A percentile compares a stretch with the other conserved stretches of the same genome.
These are phyloP conservation scores for Pseudogymnoascus sp. DNA, from an alignment of 2,329 filamentous ascomycete species.

Conservation along the genomic window DNA sequence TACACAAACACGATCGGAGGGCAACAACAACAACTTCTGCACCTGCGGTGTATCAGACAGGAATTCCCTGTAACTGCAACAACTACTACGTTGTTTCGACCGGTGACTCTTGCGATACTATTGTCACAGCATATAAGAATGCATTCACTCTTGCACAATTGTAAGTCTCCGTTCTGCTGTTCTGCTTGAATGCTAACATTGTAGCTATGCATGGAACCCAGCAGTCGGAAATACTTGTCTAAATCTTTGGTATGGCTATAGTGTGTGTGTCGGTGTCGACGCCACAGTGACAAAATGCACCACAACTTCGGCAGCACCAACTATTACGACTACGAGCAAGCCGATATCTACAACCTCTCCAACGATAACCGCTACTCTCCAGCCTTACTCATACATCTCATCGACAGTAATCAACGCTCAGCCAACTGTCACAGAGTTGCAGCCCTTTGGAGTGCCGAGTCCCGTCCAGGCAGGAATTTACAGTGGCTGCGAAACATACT, in stretches of 20 bases:
- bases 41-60: background rate
- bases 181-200: background rate
- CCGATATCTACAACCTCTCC: background rate
- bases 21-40: constrained; percentile 6
- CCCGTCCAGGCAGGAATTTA: background rate
- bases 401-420: constrained; percentile 8
- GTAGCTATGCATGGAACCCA: constrained; percentile 26
- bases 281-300: background rate
- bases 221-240: constrained; percentile 22
- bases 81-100: background rate
- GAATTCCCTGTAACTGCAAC: constrained; percentile 9
- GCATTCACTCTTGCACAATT: background rate
- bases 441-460: background rate
- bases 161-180: background rate
- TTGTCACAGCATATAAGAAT: background rate
- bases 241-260: constrained; percentile 21
- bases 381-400: constrained; percentile 5
- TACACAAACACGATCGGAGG: background rate
- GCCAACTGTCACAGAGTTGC: constrained; percentile 7
- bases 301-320: constrained; percentile 4
- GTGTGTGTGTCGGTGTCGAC: constrained; percentile 20
- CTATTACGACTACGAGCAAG: constrained; percentile 8
- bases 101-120: constrained; percentile 8
- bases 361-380: constrained; percentile 6
- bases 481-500: constrained; percentile 1